phyloP scores from a whole-genome alignment of 352 stramenopile species.

The Aphanomyces stellatus region DNA sequence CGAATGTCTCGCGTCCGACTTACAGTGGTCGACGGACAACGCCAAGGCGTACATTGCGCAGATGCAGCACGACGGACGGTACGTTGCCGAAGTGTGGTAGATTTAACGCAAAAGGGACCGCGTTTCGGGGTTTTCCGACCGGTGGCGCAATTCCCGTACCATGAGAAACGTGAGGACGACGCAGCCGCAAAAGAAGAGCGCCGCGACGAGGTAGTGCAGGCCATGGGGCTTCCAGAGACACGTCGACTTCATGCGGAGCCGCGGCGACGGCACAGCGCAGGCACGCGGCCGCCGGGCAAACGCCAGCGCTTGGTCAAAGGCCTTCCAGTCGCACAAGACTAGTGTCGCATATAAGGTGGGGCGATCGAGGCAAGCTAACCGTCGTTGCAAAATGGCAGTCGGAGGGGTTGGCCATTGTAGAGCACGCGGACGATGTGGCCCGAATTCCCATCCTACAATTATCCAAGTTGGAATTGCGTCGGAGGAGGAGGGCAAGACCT shows the following conservation, averaged over 20 bases:
- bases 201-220: neutral
- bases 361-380: conserved; percentile 31
- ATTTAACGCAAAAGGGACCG: neutral
- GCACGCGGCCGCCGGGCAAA: neutral
- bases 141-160: neutral
- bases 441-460: neutral
- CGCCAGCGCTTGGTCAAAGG: conserved; percentile 9
- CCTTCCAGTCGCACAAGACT: conserved; percentile 8
- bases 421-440: conserved; percentile 54
- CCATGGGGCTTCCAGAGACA: neutral
- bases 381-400: conserved; percentile 59
- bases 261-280: neutral
- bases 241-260: too few species aligned
- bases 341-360: neutral
- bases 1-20: neutral
- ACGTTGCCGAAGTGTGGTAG: conserved; percentile 17
- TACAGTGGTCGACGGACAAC: neutral
- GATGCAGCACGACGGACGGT: neutral
- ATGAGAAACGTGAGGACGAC: neutral
- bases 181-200: neutral
- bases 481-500: conserved; percentile 39
- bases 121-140: neutral
- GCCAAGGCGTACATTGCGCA: conserved; percentile 1
- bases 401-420: conserved; percentile 63
- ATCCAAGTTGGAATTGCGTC: too few species aligned